These are phyloP conservation scores for Candida maris DNA, from an alignment of 805 yeast species.

Conservation along the genomic window DNA sequence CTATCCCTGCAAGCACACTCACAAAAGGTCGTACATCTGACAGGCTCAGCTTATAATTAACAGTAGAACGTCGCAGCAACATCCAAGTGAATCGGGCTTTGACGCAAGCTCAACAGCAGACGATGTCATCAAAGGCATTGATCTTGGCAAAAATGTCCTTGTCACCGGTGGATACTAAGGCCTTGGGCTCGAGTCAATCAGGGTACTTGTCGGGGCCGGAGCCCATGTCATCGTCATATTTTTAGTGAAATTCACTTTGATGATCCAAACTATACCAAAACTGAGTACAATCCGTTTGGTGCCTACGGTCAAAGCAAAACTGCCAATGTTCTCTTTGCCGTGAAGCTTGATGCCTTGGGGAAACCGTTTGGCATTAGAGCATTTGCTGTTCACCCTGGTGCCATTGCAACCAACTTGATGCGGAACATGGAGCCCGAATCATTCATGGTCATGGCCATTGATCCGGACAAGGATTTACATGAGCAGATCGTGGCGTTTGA, in stretches of 20 bases:
- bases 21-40: too few species aligned
- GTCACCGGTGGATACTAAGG: conserved; percentile 8
- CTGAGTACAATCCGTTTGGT: conserved; percentile 1
- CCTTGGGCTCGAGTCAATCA: conserved; percentile 5
- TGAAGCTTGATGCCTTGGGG: conserved; percentile 5
- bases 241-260: conserved; percentile 1
- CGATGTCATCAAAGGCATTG: conserved; percentile 5
- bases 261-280: conserved; percentile 2
- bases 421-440: conserved; percentile 1
- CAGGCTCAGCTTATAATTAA: too few species aligned
- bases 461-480: neutral
- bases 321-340: conserved; percentile 5
- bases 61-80: conserved; percentile 4
- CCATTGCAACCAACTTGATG: conserved; percentile 4
- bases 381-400: conserved; percentile 6
- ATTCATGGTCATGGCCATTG: neutral
- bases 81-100: conserved; percentile 5
- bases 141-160: conserved; percentile 4
- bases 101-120: conserved; percentile 1
- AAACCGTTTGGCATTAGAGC: conserved; percentile 5
- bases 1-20: too few species aligned
- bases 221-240: conserved; percentile 6
- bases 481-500: neutral
- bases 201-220: conserved; percentile 3
- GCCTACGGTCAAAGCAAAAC: conserved; percentile 7